Conservation (phyloP, 2,329 filamentous ascomycete genomes). For the Colletotrichum tamarilloi region DNA sequence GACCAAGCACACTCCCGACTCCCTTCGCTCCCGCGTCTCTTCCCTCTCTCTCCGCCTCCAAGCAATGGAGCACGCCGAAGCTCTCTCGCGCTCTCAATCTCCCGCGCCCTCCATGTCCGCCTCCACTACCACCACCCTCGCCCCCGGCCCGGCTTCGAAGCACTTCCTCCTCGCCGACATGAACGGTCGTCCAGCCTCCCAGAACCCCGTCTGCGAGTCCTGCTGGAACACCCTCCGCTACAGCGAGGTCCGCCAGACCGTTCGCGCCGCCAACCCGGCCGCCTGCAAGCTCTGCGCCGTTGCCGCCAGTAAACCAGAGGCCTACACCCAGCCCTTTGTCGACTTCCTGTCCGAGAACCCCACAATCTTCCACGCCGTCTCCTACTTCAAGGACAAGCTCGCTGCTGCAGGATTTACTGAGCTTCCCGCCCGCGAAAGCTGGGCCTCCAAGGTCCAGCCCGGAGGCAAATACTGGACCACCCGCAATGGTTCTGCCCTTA, state of each 20-base stretch:
- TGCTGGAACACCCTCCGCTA: constrained; percentile 36
- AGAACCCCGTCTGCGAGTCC: constrained; percentile 42
- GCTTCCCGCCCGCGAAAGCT: constrained; percentile 83
- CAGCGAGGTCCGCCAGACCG: constrained; percentile 32
- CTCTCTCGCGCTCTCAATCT: constrained; percentile 34
- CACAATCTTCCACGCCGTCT: constrained; percentile 91
- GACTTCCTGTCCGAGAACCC: constrained; percentile 91
- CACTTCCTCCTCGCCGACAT: constrained; percentile 63
- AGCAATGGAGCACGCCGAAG: constrained; percentile 41
- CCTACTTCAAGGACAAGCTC: constrained; percentile 80
- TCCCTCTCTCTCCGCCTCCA: constrained; percentile 57
- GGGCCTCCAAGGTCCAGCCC: constrained; percentile 76
- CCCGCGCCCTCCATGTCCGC: constrained; percentile 41
- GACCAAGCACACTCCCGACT: constrained; percentile 58
- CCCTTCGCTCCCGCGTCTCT: constrained; percentile 56
- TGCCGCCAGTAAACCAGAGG: constrained; percentile 62
- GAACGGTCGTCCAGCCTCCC: constrained; percentile 46
- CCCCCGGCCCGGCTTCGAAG: constrained; percentile 12
- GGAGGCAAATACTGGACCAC: constrained; percentile 92
- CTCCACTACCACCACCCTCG: constrained; percentile 34
- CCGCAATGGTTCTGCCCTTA: constrained; percentile 86
- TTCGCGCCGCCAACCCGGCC: constrained; percentile 34
- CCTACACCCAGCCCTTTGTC: constrained; percentile 85
- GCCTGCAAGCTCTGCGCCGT: constrained; percentile 51
- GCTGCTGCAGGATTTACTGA: constrained; percentile 78